Evolutionary conservation across 352 stramenopile genomes (phyloP).

Genomic region (Phytophthora hybrid): DNA sequence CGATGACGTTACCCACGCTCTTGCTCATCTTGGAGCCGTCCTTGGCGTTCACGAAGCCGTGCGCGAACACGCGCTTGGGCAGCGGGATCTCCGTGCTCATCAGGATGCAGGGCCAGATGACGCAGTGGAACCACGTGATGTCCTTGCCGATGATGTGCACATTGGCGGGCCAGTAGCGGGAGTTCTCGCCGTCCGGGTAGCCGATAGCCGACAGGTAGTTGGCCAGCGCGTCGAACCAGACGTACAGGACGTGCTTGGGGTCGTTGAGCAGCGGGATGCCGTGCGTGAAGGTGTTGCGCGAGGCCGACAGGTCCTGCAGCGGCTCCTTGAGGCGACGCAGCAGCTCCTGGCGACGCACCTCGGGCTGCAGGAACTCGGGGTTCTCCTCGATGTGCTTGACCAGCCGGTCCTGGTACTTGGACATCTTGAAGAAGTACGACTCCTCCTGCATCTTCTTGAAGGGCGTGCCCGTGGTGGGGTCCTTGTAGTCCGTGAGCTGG

Average conservation of each 20-base stretch:
- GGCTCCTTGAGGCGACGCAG: slow-evolving; percentile 93
- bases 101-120: slow-evolving; percentile 99
- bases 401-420: slow-evolving; percentile 96
- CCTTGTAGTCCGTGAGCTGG: slow-evolving; percentile 95
- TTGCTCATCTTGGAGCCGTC: slow-evolving; percentile 99
- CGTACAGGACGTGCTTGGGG: slow-evolving; percentile 98
- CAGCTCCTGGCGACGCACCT: slow-evolving; percentile 95
- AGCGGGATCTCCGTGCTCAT: slow-evolving; percentile 96
- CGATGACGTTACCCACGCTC: slow-evolving; percentile 98
- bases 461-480: slow-evolving; percentile 92
- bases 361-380: slow-evolving; percentile 97
- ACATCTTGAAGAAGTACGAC: slow-evolving; percentile 99
- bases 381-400: slow-evolving; percentile 96
- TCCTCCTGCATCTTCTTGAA: slow-evolving; percentile 98
- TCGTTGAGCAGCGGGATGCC: slow-evolving; percentile 96
- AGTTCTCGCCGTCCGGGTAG: slow-evolving; percentile 89
- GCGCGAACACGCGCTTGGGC: slow-evolving; percentile 96
- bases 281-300: slow-evolving; percentile 96
- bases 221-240: slow-evolving; percentile 99
- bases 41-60: slow-evolving; percentile 98
- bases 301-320: slow-evolving; percentile 97
- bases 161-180: slow-evolving; percentile 84
- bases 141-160: slow-evolving; percentile 97
- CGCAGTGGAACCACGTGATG: slow-evolving; percentile 99
- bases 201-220: slow-evolving; percentile 98